Conservation (phyloP, 768 basidiomycete species). For the Gloeostereum incarnatum region DNA sequence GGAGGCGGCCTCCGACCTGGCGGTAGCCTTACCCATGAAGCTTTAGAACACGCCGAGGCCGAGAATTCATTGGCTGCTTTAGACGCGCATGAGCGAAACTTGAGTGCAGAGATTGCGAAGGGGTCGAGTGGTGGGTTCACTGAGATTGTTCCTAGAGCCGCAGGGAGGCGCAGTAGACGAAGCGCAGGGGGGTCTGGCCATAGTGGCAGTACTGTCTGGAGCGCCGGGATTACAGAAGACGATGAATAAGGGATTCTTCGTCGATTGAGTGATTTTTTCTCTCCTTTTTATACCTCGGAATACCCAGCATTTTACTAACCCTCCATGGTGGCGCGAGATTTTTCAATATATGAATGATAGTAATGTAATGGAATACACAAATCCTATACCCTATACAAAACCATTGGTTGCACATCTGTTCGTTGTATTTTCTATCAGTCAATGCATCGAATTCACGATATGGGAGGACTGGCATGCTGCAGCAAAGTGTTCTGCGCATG, state of each 20-base stretch:
- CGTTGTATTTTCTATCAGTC: neutral
- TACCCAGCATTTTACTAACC: too few relatives aligned
- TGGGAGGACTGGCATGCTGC: slow-evolving; percentile 23
- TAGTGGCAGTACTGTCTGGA: slow-evolving; percentile 78
- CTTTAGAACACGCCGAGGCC: slow-evolving; percentile 72
- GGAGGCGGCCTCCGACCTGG: slow-evolving; percentile 23
- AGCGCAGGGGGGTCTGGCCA: slow-evolving; percentile 53
- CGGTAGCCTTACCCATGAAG: slow-evolving; percentile 58
- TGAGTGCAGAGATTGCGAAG: slow-evolving; percentile 69
- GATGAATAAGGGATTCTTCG: slow-evolving; percentile 35
- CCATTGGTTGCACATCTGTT: too few relatives aligned
- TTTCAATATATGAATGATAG: too few relatives aligned
- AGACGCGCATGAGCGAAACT: slow-evolving; percentile 66
- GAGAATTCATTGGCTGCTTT: slow-evolving; percentile 68
- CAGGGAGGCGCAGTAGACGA: slow-evolving; percentile 48
- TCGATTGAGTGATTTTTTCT: too few relatives aligned
- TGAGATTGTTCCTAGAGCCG: slow-evolving; percentile 49
- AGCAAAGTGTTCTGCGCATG: slow-evolving; percentile 75
- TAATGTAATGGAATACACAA: too few relatives aligned
- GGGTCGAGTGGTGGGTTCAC: slow-evolving; percentile 73
- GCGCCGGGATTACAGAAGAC: slow-evolving; percentile 69
- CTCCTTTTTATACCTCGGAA: too few relatives aligned
- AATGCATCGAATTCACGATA: neutral
- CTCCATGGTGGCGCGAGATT: too few relatives aligned
- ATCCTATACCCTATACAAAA: too few relatives aligned